These are phyloP conservation scores for Fusarium drepaniforme DNA, from an alignment of 2,329 filamentous ascomycete genomes.

Conservation along the genomic window DNA sequence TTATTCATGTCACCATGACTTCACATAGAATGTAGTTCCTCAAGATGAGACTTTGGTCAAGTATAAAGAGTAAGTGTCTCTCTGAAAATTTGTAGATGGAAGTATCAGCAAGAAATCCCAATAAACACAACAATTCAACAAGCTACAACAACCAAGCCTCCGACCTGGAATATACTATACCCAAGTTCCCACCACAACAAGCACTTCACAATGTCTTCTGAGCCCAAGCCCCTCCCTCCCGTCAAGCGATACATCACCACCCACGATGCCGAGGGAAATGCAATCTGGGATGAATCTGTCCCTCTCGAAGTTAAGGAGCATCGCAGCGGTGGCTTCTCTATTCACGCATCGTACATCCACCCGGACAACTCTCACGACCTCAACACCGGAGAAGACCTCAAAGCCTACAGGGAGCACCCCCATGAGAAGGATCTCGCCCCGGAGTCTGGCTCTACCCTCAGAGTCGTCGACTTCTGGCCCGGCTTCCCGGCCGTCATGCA, in stretches of 20 bases:
- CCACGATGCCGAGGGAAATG: constrained; percentile 31
- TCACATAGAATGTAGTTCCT: neutral
- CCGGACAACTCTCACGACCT: constrained; percentile 22
- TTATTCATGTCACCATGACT: neutral
- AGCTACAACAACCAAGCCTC: neutral
- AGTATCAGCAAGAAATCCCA: neutral
- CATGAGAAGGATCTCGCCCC: constrained; percentile 34
- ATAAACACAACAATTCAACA: neutral
- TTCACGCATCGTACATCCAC: constrained; percentile 36
- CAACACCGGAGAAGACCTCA: constrained; percentile 29
- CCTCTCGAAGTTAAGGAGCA: constrained; percentile 25
- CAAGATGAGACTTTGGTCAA: neutral
- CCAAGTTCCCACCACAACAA: neutral
- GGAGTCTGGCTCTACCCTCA: constrained; percentile 29
- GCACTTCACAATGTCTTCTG: constrained; percentile 22
- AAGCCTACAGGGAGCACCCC: constrained; percentile 31
- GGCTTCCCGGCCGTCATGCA: constrained; percentile 36
- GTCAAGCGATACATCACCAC: constrained; percentile 39
- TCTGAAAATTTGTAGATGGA: neutral
- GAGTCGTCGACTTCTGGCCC: constrained; percentile 39
- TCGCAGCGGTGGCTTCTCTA: constrained; percentile 34
- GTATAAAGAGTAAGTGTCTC: constrained; percentile 9
- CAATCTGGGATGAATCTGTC: constrained; percentile 33
- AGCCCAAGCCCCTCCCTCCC: constrained; percentile 26
- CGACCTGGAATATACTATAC: neutral